These are phyloP conservation scores for Suhomyces terraborum DNA, from an alignment of 1,139 yeast genomes.

Conservation along the genomic window DNA sequence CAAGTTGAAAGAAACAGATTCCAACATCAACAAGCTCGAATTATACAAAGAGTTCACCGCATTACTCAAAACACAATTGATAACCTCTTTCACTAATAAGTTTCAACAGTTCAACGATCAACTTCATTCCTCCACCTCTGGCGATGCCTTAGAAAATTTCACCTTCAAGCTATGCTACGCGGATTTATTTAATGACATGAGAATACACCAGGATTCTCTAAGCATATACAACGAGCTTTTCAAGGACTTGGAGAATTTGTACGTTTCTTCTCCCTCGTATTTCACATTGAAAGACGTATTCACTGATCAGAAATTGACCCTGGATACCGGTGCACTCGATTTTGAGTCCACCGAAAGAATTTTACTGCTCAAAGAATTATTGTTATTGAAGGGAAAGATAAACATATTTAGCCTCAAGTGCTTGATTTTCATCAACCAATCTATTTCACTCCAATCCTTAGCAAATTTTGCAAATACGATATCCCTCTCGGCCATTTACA, in stretches of 20 bases:
- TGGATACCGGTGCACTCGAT: conserved; percentile 11
- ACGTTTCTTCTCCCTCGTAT: conserved; percentile 23
- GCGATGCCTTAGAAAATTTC: conserved; percentile 20
- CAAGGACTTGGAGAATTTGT: conserved; percentile 24
- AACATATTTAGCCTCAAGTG: conserved; percentile 31
- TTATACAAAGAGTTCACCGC: conserved; percentile 50
- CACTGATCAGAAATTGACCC: neutral
- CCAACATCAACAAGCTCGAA: conserved; percentile 41
- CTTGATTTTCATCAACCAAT: conserved; percentile 32
- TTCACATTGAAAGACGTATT: conserved; percentile 15
- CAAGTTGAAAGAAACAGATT: conserved; percentile 40
- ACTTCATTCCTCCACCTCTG: conserved; percentile 30
- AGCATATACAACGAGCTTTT: conserved; percentile 45
- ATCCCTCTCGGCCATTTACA: conserved; percentile 36
- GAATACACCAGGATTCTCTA: conserved; percentile 60
- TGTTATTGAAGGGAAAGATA: conserved; percentile 18
- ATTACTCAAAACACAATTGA: conserved; percentile 53
- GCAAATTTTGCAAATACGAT: conserved; percentile 30
- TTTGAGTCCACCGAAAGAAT: conserved; percentile 23
- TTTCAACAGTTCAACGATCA: conserved; percentile 42
- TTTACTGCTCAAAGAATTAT: conserved; percentile 21
- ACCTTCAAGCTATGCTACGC: conserved; percentile 28
- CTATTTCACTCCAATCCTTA: conserved; percentile 30
- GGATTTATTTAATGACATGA: conserved; percentile 46
- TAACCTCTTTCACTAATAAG: conserved; percentile 57